A percentile compares a stretch with the other conserved stretches of the same genome.
phyloP scores from a whole-genome alignment of 2,329 filamentous ascomycete species.

The Rosellinia necatrix region DNA sequence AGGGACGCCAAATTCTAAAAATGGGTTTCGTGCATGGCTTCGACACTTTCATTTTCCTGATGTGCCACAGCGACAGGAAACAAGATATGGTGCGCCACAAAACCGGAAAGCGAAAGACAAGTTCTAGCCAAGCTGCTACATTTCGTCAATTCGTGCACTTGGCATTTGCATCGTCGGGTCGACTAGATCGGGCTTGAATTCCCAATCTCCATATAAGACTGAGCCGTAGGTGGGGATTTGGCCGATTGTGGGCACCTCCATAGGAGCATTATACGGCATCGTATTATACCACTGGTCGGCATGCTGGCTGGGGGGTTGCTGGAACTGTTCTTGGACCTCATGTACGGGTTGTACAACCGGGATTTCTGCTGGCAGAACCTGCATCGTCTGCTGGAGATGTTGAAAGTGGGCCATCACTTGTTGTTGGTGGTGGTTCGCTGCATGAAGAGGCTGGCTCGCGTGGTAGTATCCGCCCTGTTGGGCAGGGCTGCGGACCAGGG shows the following conservation, averaged over 20 bases:
- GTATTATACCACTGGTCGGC: slow-evolving; percentile 58
- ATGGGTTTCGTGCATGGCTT: no score
- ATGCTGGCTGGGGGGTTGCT: slow-evolving; percentile 46
- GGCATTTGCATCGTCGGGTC: slow-evolving; percentile 64
- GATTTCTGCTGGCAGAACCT: slow-evolving; percentile 33
- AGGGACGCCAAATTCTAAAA: no score
- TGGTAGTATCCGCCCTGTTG: slow-evolving; percentile 62
- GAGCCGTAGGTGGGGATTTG: slow-evolving; percentile 55
- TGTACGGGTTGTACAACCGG: slow-evolving; percentile 30
- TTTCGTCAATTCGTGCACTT: slow-evolving; percentile 60
- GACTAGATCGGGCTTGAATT: slow-evolving; percentile 58
- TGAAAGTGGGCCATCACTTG: slow-evolving; percentile 51
- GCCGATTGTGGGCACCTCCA: slow-evolving; percentile 61
- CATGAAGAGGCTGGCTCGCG: slow-evolving; percentile 48
- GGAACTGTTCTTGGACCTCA: slow-evolving; percentile 45
- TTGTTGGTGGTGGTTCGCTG: slow-evolving; percentile 51
- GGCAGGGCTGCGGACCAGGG: slow-evolving; percentile 58
- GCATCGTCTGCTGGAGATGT: slow-evolving; percentile 41
- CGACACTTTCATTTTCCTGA: background rate
- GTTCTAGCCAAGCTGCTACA: slow-evolving; percentile 44
- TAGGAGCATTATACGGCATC: slow-evolving; percentile 58
- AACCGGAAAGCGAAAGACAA: background rate
- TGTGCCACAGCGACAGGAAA: background rate
- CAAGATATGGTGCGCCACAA: background rate
- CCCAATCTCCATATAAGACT: slow-evolving; percentile 58